These are phyloP conservation scores for Polyporus arcularius DNA, from an alignment of 768 basidiomycete genomes.

Conservation along the genomic window DNA sequence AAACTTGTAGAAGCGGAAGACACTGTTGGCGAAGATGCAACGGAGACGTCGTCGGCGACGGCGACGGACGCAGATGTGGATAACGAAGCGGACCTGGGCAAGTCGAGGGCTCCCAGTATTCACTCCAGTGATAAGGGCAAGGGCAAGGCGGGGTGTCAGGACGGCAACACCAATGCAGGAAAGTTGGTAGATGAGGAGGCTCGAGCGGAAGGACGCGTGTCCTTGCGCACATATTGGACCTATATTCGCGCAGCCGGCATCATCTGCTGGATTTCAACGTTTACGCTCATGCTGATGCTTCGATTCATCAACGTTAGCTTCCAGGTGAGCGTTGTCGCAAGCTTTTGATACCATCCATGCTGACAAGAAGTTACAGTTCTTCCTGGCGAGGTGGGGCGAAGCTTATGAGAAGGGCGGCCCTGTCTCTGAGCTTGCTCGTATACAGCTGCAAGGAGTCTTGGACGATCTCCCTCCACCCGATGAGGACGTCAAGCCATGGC, in stretches of 20 bases:
- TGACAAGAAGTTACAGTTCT: conserved; percentile 44
- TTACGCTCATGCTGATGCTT: conserved; percentile 54
- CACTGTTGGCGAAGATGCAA: conserved; percentile 15
- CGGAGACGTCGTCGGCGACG: conserved; percentile 15
- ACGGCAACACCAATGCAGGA: conserved; percentile 30
- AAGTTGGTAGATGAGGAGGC: conserved; percentile 65
- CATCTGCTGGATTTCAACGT: conserved; percentile 52
- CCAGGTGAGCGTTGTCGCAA: conserved; percentile 42
- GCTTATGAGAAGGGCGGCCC: conserved; percentile 49
- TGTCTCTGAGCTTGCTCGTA: not conserved
- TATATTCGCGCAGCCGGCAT: conserved; percentile 66
- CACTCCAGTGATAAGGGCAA: conserved; percentile 4
- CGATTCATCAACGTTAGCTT: conserved; percentile 56
- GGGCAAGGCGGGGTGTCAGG: not conserved
- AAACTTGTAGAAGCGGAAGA: conserved; percentile 42
- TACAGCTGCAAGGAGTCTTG: conserved; percentile 33
- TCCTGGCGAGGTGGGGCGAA: conserved; percentile 69
- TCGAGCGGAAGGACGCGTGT: conserved; percentile 67
- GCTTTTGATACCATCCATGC: too few relatives aligned
- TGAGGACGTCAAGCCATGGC: conserved; percentile 63
- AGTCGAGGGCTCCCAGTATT: not conserved
- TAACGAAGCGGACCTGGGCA: conserved; percentile 38
- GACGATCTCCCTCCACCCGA: conserved; percentile 57
- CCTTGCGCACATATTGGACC: conserved; percentile 57
- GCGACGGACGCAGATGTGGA: conserved; percentile 18